phyloP scores from a whole-genome alignment of 208 protist genomes.

The Leishmania tropica region DNA sequence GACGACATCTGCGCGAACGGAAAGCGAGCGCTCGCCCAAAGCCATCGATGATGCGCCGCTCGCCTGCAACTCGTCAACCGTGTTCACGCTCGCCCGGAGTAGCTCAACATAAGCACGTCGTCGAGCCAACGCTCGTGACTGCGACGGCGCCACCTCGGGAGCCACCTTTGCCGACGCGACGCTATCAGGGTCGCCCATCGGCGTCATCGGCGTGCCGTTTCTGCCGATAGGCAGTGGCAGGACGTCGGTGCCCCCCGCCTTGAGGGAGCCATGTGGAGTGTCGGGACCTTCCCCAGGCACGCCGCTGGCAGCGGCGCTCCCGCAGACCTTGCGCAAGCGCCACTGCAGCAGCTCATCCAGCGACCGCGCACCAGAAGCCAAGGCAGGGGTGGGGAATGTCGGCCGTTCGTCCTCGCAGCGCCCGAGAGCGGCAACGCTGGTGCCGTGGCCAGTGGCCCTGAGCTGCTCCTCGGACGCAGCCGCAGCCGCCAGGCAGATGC shows the following conservation, averaged over 20 bases:
- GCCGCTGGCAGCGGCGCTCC: background rate
- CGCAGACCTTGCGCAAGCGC: constrained; percentile 6
- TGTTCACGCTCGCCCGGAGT: constrained; percentile 20
- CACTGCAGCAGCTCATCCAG: constrained; percentile 24
- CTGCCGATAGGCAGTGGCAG: background rate
- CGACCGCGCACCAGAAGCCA: background rate
- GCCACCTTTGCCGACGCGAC: background rate
- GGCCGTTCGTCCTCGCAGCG: background rate
- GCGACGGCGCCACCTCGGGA: background rate
- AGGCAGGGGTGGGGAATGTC: background rate
- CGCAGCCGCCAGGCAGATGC: background rate
- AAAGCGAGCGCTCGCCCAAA: too few relatives aligned
- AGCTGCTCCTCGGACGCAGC: background rate
- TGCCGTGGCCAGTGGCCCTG: background rate
- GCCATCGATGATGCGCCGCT: background rate
- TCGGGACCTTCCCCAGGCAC: background rate
- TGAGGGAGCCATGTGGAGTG: background rate
- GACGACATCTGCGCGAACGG: background rate
- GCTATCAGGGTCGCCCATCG: background rate
- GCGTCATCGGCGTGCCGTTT: background rate
- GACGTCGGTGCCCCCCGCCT: background rate
- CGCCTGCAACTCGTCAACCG: constrained; percentile 14
- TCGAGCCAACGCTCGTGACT: constrained; percentile 1
- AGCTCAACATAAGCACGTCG: constrained; percentile 18
- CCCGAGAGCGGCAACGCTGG: background rate